Base-by-base conservation (phyloP, 2,329 filamentous ascomycete species). In the Orbilia blumenaviensis region DNA sequence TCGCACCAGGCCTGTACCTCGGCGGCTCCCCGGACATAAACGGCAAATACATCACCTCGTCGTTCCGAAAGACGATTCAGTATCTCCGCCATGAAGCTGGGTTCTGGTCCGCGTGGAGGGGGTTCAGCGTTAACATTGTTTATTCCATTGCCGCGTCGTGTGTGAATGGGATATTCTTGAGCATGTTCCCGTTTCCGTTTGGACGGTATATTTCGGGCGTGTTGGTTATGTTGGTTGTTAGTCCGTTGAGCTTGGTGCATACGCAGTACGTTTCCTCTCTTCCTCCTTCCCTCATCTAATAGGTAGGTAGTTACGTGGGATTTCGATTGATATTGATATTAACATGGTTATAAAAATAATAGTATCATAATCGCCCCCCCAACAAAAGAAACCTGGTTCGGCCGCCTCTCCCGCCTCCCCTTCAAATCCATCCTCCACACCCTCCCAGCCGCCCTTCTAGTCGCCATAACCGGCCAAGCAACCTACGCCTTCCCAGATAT, bases 211-310 rank as follows among this genome's bases (percentile, higher is more conserved):
- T 91, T 66, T 84, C 85, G 64, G 86, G 86, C 63, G 85, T 90
- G 58, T 69, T 91, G 44, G 85, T 88, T 25, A 86, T 87, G 61
- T 82, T 94, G 21, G 82, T 87, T 18, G 85, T 92, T 32, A 87
- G 90, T 38, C 91, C 91, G 80, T 83, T 94, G 73, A 87, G 89
- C 82, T 88, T 94, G 79, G 87, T 89, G 63, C 97, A 93, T 93
- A 92, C 93, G 2, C 93, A 97, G 78, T 78, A 73, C 25, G 77
- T 78, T 16, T n/a, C n/a, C n/a, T 18, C n/a, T 32, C 6, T 42
- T 44, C 54, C 29, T 81, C 34, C 29, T 10, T 16, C 32, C 29
- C 12, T 16, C 10, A 27, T 64, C 46, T 18, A 42, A 23, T 46
- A 21, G 8, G n/a, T n/a, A n/a, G n/a, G n/a, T n/a, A n/a, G n/a